A percentile compares a stretch with the other conserved stretches of the same genome.
Conservation (phyloP, 2,329 filamentous ascomycete genomes). For the Xylariales sp. region DNA sequence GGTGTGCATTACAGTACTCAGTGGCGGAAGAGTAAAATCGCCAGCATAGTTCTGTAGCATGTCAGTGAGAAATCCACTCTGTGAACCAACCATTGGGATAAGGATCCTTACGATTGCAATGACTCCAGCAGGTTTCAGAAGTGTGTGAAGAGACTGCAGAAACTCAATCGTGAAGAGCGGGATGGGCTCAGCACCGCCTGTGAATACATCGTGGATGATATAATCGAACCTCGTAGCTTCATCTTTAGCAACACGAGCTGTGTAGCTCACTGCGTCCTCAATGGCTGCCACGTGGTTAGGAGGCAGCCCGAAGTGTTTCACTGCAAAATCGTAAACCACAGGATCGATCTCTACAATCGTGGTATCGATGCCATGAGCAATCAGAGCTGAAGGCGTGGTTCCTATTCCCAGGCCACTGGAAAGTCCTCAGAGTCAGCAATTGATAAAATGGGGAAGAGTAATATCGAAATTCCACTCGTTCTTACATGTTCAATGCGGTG, state of each 20-base stretch:
- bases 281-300: conserved; percentile 75
- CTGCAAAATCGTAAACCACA: conserved; percentile 77
- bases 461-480: too few species aligned
- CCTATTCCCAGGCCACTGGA: conserved; percentile 82
- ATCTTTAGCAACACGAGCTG: conserved; percentile 38
- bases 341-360: conserved; percentile 95
- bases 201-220: conserved; percentile 97
- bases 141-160: conserved; percentile 60
- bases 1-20: conserved; percentile 75
- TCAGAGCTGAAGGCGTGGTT: conserved; percentile 81
- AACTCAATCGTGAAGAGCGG: conserved; percentile 86
- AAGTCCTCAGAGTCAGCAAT: conserved; percentile 22
- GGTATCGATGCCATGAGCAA: conserved; percentile 84
- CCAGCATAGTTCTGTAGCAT: conserved; percentile 83
- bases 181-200: conserved; percentile 87
- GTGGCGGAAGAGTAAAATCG: conserved; percentile 72
- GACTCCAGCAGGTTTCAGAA: conserved; percentile 74
- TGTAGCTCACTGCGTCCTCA: conserved; percentile 74
- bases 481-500: conserved; percentile 81
- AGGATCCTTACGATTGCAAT: conserved; percentile 72
- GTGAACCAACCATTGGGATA: neutral
- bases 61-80: too few species aligned
- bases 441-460: too few species aligned
- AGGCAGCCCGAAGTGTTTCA: conserved; percentile 76
- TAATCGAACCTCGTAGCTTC: conserved; percentile 67